Percentiles rank a stretch among this genome's conserved stretches.
These are phyloP conservation scores for Alnus glutinosa DNA, from an alignment of 306 rosid genomes.

Conservation along the genomic window DNA sequence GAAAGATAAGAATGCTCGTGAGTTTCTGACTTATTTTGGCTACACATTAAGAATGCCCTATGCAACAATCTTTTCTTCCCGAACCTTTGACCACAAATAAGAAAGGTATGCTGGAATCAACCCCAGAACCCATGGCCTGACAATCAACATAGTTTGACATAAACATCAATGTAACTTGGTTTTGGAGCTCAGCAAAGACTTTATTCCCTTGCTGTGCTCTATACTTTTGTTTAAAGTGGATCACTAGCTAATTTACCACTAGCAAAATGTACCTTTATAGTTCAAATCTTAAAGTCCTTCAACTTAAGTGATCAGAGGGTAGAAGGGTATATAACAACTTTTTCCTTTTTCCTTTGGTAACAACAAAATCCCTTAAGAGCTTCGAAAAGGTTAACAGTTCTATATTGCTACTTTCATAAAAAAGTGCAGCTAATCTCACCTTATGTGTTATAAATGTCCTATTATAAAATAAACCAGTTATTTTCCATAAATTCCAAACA, in stretches of 20 bases:
- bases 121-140: neutral
- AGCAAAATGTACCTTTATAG: neutral
- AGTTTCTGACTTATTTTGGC: neutral
- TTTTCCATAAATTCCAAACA: neutral
- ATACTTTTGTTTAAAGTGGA: neutral
- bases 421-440: conserved; percentile 6
- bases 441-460: neutral
- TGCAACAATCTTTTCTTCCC: neutral
- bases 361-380: neutral
- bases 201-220: neutral
- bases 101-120: neutral
- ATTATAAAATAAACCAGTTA: neutral
- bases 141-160: neutral
- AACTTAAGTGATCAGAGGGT: neutral
- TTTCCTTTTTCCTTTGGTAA: neutral
- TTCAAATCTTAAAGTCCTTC: neutral
- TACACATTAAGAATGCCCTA: neutral
- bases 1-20: neutral
- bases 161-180: neutral
- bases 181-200: neutral
- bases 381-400: neutral
- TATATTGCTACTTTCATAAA: conserved; percentile 18
- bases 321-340: neutral
- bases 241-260: neutral
- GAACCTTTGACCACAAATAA: neutral